Evolutionary conservation across 2,329 filamentous ascomycete species (phyloP).

Genomic region (Remersonia thermophila): DNA sequence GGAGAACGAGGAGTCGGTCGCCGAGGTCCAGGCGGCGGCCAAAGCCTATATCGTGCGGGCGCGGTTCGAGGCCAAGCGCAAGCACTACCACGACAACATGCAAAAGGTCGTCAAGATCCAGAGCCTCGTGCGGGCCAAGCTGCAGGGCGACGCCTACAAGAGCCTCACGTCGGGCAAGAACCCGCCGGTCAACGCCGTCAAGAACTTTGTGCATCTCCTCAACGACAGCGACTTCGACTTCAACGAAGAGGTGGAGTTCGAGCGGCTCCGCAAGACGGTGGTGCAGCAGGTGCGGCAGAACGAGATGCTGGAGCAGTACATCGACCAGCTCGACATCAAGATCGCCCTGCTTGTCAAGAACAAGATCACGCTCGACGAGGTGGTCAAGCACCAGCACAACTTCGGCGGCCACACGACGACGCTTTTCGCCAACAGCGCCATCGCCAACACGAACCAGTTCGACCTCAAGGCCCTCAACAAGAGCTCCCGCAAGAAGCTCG

Average conservation of each 20-base stretch:
- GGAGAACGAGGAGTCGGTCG: slow-evolving; percentile 65
- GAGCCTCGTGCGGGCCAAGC: slow-evolving; percentile 86
- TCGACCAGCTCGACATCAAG: slow-evolving; percentile 97
- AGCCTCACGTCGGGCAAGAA: slow-evolving; percentile 93
- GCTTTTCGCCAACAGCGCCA: slow-evolving; percentile 76
- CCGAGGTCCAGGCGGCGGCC: slow-evolving; percentile 61
- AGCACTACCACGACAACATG: slow-evolving; percentile 93
- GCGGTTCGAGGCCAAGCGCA: slow-evolving; percentile 71
- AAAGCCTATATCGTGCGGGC: slow-evolving; percentile 62
- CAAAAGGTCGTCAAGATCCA: slow-evolving; percentile 98
- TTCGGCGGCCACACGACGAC: slow-evolving; percentile 82
- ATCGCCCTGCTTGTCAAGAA: slow-evolving; percentile 97
- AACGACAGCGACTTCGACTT: slow-evolving; percentile 99
- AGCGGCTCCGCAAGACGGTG: slow-evolving; percentile 85
- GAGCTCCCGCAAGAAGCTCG: slow-evolving; percentile 85
- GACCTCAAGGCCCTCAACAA: slow-evolving; percentile 97
- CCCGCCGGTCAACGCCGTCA: slow-evolving; percentile 89
- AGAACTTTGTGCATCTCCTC: slow-evolving; percentile 93
- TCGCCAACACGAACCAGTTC: slow-evolving; percentile 81
- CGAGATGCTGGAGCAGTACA: slow-evolving; percentile 93
- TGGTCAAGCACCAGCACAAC: slow-evolving; percentile 91
- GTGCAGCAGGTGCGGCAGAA: slow-evolving; percentile 96
- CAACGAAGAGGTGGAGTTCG: slow-evolving; percentile 96
- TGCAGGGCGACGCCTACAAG: slow-evolving; percentile 97
- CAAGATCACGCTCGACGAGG: slow-evolving; percentile 97